phyloP scores from a whole-genome alignment of 2,329 filamentous ascomycete genomes.

The Bisporella sp. region DNA sequence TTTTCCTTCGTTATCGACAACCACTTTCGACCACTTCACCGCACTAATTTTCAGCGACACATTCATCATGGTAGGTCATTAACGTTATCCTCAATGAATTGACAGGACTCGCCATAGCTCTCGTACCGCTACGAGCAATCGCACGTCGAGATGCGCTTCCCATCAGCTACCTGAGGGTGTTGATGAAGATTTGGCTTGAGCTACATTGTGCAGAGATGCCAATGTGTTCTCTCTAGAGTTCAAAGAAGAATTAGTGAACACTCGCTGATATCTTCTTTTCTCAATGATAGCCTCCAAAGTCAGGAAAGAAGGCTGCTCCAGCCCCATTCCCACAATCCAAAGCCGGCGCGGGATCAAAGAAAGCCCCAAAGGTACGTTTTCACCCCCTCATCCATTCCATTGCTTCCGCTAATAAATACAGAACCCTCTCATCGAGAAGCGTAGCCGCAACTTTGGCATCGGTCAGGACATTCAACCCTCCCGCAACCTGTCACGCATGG shows the following conservation, averaged over 20 bases:
- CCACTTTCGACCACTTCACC: constrained; percentile 13
- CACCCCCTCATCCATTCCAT: background rate
- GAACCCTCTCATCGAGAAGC: constrained; percentile 99
- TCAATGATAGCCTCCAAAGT: constrained; percentile 99
- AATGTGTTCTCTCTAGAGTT: constrained; percentile 77
- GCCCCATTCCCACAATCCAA: constrained; percentile 95
- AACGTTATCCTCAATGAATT: constrained; percentile 25
- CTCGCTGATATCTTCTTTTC: constrained; percentile 97
- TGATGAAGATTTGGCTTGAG: constrained; percentile 63
- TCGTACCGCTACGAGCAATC: constrained; percentile 33
- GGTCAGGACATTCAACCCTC: constrained; percentile 97
- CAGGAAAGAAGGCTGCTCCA: constrained; percentile 95
- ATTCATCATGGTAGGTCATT: constrained; percentile 56
- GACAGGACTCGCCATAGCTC: constrained; percentile 26
- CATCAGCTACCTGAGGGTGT: constrained; percentile 25
- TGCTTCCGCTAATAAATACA: constrained; percentile 30
- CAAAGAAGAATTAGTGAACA: constrained; percentile 79
- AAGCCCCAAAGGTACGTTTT: constrained; percentile 83
- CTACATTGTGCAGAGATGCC: constrained; percentile 33
- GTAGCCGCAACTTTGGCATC: constrained; percentile 94
- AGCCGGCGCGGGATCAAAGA: constrained; percentile 76
- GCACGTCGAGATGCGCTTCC: constrained; percentile 29
- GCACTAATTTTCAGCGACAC: constrained; percentile 38
- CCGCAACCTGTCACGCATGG: constrained; percentile 95
- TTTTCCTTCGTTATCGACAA: constrained; percentile 28